Evolutionary conservation across 164 flowering plant genomes (phyloP).

Genomic region (Platanus orientalis): DNA sequence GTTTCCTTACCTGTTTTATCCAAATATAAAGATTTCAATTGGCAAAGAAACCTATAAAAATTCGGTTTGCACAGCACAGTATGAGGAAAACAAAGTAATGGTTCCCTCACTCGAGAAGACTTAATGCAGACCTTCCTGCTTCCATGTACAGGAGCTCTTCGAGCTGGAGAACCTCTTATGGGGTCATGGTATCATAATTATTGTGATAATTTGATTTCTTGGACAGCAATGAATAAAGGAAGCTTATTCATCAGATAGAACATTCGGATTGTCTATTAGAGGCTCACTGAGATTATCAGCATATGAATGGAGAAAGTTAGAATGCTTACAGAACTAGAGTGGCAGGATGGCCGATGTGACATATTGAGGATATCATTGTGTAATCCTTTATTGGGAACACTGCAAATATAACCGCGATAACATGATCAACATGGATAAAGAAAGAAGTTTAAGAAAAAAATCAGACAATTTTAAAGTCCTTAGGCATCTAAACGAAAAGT

Average conservation of each 20-base stretch:
- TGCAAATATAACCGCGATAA: slow-evolving; percentile 7
- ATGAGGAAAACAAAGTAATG: too few relatives aligned
- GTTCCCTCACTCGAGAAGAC: too few relatives aligned
- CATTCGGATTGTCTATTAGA: too few relatives aligned
- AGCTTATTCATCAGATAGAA: not conserved
- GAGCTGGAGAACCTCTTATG: not conserved
- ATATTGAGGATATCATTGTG: slow-evolving; percentile 2
- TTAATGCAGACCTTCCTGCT: too few relatives aligned
- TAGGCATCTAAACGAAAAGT: not conserved
- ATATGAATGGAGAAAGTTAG: not conserved
- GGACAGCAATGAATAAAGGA: not conserved
- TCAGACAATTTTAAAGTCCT: not conserved
- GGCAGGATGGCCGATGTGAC: slow-evolving; percentile 9
- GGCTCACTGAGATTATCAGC: not conserved
- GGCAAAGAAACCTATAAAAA: too few relatives aligned
- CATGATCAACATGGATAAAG: not conserved
- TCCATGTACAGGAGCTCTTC: not conserved
- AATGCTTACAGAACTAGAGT: slow-evolving; percentile 11
- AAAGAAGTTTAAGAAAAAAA: not conserved
- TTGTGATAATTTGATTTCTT: not conserved
- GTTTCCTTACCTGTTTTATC: too few relatives aligned
- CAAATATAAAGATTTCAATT: too few relatives aligned
- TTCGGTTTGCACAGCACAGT: too few relatives aligned
- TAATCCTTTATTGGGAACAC: slow-evolving; percentile 10
- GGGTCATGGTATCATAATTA: not conserved